Evolutionary conservation across 768 basidiomycete genomes (phyloP), one percentile per base, ranked within the genome.

Genomic region (Suillus fuscotomentosus): DNA sequence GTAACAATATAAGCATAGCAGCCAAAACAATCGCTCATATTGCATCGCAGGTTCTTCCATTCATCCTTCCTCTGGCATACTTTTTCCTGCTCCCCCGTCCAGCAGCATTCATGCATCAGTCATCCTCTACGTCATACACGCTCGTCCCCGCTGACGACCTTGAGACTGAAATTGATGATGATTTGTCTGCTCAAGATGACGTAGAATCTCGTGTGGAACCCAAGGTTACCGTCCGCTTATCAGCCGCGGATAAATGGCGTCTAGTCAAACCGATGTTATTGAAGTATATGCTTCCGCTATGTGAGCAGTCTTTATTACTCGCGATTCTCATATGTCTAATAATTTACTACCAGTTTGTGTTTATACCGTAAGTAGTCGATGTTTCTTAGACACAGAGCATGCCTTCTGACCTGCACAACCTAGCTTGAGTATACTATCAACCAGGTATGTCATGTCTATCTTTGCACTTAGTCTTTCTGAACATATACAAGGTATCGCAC

Each of bases 381-480:
- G 15, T 20, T 50, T 15, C 17, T 45, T 34, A 24, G 31, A 34
- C 54, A 60, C 60, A 24, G 45, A 31, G n/a, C 45, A 51, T 15
- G 2, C 47, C 64, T 41, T 70, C 20, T 51, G 39, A 38, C 57
- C 63, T 80, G 81, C 64, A 80, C 74, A 42, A 81, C 41, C 17
- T 83, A 94, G 92, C 88, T 94, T 60, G 94, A 96, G 74, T 96
- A 95, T 72, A 94, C 90, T 2, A 96, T 96, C 68, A 96, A 96
- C 71, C 92, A 94, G 77, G 90, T 86, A 65, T 27, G 77, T 59
- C 3, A n/a, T 53, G 20, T 27, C 8, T 6, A 34, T 34, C 39
- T 42, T 38, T 36, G 36, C n/a, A 43, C 15, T 10, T 42, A 47
- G 54, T 15, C 45, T 39, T 60, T 15, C 41, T 61, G 68, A 24